These are phyloP conservation scores for Lathyrus tuberosus DNA, from an alignment of 306 rosid genomes.

Conservation along the genomic window DNA sequence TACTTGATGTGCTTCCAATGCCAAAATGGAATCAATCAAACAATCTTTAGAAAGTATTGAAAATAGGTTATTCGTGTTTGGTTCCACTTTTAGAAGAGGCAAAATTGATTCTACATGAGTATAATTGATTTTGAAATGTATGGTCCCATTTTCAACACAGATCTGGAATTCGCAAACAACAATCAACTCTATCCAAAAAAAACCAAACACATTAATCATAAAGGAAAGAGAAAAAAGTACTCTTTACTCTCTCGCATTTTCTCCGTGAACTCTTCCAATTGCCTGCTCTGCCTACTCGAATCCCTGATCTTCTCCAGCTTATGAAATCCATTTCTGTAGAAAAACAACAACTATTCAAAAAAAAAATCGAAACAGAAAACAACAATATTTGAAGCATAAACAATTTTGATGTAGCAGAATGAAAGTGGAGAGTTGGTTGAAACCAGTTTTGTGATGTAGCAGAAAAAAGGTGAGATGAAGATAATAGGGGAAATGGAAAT, in stretches of 20 bases:
- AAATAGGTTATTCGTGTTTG: too few relatives aligned
- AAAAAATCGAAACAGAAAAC: neutral
- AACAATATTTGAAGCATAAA: too few relatives aligned
- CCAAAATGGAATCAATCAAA: conserved; percentile 4
- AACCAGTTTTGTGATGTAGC: too few relatives aligned
- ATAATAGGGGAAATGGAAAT: too few relatives aligned
- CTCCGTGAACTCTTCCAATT: conserved; percentile 89
- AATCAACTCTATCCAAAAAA: conserved; percentile 6
- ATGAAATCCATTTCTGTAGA: conserved; percentile 87
- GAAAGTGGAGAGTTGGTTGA: too few relatives aligned
- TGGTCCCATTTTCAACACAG: conserved; percentile 13
- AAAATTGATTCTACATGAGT: too few relatives aligned
- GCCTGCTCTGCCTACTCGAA: conserved; percentile 76
- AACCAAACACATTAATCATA: neutral
- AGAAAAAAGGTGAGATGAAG: too few relatives aligned
- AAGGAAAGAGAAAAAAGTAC: conserved; percentile 38
- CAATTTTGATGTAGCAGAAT: too few relatives aligned
- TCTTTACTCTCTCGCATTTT: conserved; percentile 94
- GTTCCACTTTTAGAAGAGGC: too few relatives aligned
- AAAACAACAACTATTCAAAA: neutral
- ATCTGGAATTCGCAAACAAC: conserved; percentile 20
- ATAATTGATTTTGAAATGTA: neutral
- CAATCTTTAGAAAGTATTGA: neutral
- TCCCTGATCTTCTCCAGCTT: conserved; percentile 96
- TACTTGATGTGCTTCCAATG: conserved; percentile 16